Conservation (phyloP, 179 eudicot species). For the Silene noctiflora region DNA sequence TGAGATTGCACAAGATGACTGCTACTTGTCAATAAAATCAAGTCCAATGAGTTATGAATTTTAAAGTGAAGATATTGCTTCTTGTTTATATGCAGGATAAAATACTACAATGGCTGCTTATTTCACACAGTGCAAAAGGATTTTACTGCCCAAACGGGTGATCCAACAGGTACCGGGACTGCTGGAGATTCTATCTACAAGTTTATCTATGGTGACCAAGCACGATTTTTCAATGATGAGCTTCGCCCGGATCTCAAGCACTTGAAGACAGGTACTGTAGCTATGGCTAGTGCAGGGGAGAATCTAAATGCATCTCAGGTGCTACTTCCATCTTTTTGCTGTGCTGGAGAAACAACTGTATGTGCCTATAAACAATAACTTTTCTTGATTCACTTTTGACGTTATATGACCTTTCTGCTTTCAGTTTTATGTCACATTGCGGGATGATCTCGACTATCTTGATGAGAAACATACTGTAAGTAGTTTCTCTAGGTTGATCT, state of each 20-base stretch:
- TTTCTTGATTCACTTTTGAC: background rate
- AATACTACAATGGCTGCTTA: slow-evolving; percentile 89
- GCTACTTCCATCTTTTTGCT: no score
- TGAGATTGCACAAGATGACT: no score
- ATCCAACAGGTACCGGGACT: slow-evolving; percentile 82
- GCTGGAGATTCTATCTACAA: slow-evolving; percentile 88
- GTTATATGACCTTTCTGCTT: no score
- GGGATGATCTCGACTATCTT: slow-evolving; percentile 88
- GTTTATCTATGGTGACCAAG: slow-evolving; percentile 90
- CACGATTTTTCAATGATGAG: slow-evolving; percentile 88
- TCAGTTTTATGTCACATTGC: slow-evolving; percentile 89
- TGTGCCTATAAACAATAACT: background rate
- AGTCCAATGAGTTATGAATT: background rate
- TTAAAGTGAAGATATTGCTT: background rate
- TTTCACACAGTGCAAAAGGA: slow-evolving; percentile 90
- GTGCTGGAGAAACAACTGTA: background rate
- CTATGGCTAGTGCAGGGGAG: slow-evolving; percentile 98
- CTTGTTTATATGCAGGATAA: slow-evolving; percentile 51
- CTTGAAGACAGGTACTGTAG: slow-evolving; percentile 75
- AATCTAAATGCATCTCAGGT: slow-evolving; percentile 96
- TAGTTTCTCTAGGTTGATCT: slow-evolving; percentile 17
- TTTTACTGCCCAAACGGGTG: slow-evolving; percentile 97
- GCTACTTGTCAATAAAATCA: no score
- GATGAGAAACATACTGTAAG: slow-evolving; percentile 97
- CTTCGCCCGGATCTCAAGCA: slow-evolving; percentile 75